Percentiles rank a stretch among this genome's conserved stretches.
Conservation (phyloP, 2,329 filamentous ascomycete species). For the Fusarium goolgardi region DNA sequence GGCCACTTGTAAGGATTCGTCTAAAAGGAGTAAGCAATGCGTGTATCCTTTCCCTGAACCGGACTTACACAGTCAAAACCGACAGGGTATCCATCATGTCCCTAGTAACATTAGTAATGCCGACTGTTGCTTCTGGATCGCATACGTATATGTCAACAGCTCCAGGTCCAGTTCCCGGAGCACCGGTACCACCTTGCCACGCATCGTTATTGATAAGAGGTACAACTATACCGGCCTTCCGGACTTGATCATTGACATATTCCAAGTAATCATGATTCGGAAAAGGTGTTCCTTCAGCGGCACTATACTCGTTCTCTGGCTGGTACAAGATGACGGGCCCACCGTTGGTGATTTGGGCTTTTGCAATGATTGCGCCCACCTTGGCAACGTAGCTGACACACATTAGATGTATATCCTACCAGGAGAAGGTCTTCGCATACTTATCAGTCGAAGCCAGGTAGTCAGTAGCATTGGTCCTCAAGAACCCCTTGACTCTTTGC, state of each 20-base stretch:
- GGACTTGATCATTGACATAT: slow-evolving; percentile 75
- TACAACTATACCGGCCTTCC: slow-evolving; percentile 75
- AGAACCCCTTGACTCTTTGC: slow-evolving; percentile 71
- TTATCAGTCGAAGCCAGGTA: slow-evolving; percentile 75
- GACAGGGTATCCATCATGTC: slow-evolving; percentile 72
- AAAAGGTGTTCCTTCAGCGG: slow-evolving; percentile 62
- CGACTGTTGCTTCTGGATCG: rapidly evolving
- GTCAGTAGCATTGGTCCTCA: slow-evolving; percentile 71
- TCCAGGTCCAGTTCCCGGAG: slow-evolving; percentile 68
- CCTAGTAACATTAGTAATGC: slow-evolving; percentile 42
- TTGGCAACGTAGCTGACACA: slow-evolving; percentile 60
- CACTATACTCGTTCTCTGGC: slow-evolving; percentile 83
- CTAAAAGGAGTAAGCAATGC: slow-evolving; percentile 11
- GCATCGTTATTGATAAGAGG: slow-evolving; percentile 83
- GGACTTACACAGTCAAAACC: slow-evolving; percentile 64
- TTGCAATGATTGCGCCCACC: slow-evolving; percentile 74
- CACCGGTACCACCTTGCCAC: slow-evolving; percentile 68
- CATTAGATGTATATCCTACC: not conserved
- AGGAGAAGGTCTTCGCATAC: slow-evolving; percentile 51
- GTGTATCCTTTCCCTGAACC: rapidly evolving
- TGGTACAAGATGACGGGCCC: slow-evolving; percentile 84
- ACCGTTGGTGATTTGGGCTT: slow-evolving; percentile 83
- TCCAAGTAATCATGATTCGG: slow-evolving; percentile 76
- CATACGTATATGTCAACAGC: slow-evolving; percentile 68
- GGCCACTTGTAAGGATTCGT: slow-evolving; percentile 62